Evolutionary conservation across 768 basidiomycete species (phyloP).

Genomic region (Mycena chlorophos): DNA sequence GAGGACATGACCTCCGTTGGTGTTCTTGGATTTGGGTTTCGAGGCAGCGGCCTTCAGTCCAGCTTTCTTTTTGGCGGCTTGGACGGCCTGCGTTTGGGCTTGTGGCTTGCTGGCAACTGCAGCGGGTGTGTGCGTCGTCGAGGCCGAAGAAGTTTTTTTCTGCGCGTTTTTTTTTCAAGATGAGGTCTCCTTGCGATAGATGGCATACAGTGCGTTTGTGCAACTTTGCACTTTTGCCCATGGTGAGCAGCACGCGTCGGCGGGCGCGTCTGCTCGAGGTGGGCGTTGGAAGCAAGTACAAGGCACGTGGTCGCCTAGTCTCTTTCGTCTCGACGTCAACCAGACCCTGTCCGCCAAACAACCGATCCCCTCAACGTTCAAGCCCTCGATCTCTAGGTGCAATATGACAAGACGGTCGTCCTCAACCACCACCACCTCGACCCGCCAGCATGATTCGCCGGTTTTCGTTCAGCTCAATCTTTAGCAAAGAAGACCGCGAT

Average conservation of each 20-base stretch:
- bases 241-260: slow-evolving; percentile 24
- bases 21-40: slow-evolving; percentile 33
- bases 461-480: too few relatives aligned
- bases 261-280: background rate
- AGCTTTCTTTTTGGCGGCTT: slow-evolving; percentile 51
- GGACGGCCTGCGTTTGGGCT: slow-evolving; percentile 40
- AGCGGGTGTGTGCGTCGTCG: slow-evolving; percentile 17
- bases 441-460: too few relatives aligned
- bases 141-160: slow-evolving; percentile 21
- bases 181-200: slow-evolving; percentile 12
- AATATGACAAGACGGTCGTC: too few relatives aligned
- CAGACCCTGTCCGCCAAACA: too few relatives aligned
- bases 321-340: too few relatives aligned
- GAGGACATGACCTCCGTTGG: slow-evolving; percentile 45
- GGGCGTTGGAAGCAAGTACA: background rate
- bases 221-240: slow-evolving; percentile 69
- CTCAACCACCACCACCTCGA: too few relatives aligned
- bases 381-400: too few relatives aligned
- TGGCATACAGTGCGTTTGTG: slow-evolving; percentile 58
- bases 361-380: too few relatives aligned
- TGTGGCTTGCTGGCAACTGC: slow-evolving; percentile 26
- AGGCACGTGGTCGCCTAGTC: background rate
- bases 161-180: slow-evolving; percentile 41
- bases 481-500: too few relatives aligned
- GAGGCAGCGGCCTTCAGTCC: slow-evolving; percentile 51